Conservation (phyloP, 306 rosid genomes). For the Pyrus pyrifolia region DNA sequence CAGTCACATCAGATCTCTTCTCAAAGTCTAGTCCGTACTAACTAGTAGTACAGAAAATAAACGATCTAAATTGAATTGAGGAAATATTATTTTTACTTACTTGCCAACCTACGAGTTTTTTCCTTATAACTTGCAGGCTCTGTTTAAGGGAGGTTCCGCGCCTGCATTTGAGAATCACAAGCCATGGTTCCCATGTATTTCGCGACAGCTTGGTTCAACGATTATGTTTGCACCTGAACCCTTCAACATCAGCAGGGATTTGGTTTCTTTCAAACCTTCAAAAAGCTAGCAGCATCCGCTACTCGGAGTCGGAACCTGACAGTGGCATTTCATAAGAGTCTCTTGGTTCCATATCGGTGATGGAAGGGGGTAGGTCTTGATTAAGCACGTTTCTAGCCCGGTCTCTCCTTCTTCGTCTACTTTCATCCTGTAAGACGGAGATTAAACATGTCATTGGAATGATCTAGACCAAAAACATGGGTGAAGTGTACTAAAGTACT, state of each 20-base stretch:
- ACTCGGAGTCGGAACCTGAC: constrained; percentile 70
- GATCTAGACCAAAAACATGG: not conserved
- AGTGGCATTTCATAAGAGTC: constrained; percentile 58
- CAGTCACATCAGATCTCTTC: no score
- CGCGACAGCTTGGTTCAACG: constrained; percentile 5
- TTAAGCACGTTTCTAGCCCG: constrained; percentile 19
- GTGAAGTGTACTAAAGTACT: not conserved
- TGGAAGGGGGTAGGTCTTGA: constrained; percentile 34
- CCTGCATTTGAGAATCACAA: no score
- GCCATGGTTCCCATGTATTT: no score
- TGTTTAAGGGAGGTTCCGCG: no score
- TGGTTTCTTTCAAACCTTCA: not conserved
- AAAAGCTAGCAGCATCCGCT: constrained; percentile 10
- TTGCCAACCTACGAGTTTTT: no score
- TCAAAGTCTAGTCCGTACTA: no score
- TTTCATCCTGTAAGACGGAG: constrained; percentile 33
- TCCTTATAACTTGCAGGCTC: no score
- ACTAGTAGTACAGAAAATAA: no score
- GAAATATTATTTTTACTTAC: no score
- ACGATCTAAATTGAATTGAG: no score
- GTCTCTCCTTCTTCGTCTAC: constrained; percentile 33
- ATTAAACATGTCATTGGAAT: not conserved
- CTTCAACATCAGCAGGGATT: not conserved
- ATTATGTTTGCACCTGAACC: constrained; percentile 17
- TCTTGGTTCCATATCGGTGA: constrained; percentile 62